These are phyloP conservation scores for Epichloe elymi DNA, from an alignment of 2,329 filamentous ascomycete genomes.

Conservation along the genomic window DNA sequence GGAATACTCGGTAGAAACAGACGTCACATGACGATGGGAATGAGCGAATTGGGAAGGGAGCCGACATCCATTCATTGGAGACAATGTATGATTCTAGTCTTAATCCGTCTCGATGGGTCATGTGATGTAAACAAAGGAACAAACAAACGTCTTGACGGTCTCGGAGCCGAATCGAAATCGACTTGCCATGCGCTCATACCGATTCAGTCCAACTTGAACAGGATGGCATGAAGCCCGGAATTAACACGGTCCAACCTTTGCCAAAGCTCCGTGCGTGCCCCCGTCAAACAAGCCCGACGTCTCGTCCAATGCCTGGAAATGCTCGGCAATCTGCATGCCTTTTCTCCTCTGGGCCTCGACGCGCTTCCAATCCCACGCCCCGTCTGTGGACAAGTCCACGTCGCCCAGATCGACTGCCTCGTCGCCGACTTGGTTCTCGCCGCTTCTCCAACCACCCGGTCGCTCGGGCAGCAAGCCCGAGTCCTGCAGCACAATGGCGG, in stretches of 20 bases:
- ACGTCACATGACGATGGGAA: no score
- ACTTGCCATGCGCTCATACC: no score
- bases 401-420: constrained; percentile 5
- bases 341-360: constrained; percentile 41
- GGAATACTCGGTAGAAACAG: no score
- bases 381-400: constrained; percentile 20
- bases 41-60: no score
- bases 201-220: no score
- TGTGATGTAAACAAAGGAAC: not conserved
- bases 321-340: constrained; percentile 40
- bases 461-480: constrained; percentile 62
- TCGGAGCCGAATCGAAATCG: no score
- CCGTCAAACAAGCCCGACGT: constrained; percentile 39
- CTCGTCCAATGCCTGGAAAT: constrained; percentile 45
- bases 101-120: no score
- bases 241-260: constrained; percentile 31
- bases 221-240: not conserved
- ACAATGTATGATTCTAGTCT: no score
- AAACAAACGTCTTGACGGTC: not conserved
- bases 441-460: constrained; percentile 50
- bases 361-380: constrained; percentile 44
- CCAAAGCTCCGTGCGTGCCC: constrained; percentile 37
- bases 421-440: constrained; percentile 18
- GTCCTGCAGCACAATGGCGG: constrained; percentile 58
- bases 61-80: no score